Base-by-base conservation (phyloP, 495 filamentous ascomycete genomes). In the Neurospora tetrasperma region DNA sequence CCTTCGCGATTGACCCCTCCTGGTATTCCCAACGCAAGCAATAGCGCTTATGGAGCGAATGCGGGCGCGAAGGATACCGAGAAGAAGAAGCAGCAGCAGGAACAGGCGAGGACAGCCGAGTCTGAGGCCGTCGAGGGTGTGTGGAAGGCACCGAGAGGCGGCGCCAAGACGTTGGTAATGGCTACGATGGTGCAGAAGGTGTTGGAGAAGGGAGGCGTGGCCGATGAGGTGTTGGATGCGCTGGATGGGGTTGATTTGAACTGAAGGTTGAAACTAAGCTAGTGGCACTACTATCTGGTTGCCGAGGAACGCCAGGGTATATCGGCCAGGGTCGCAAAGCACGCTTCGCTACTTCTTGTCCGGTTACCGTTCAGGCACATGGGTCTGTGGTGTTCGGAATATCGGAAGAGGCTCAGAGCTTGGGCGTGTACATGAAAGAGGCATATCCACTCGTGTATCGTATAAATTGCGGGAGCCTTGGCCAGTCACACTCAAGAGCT, bases 191-290 rank as follows among this genome's bases (percentile, higher is more conserved):
- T 93, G 11, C 84, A 86, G 76, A 88, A 89, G 78, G 88, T 90
- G 46, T 73, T 93, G 69, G 85, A 89, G 74, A 84, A 84, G 74
- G 92, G 92, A 1, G 94, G 94, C 35, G 90, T 96, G 39, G 93
- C 90, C 16, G 91, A 93, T 74, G 94, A 97, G 82, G 92, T 97
- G 3, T 81, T 97, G 74, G 89, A 89, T 70, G 94, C 91, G 6
- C 80, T 97, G 77, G 91, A 92, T 78, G 86, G 85, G 31, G 88
- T 89, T 42, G 84, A 87, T 59, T 70, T 87, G 79, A 84, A 77
- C 43, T 85, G 80, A 75, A 69, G 70, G 66, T 12, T 35, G 23
- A 18, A 5, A 18, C 8, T 42, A 8, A 27, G 38, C 9, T 18
- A 27, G 12, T 27, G 3, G 31, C 4, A 7, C 11, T 41, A 27